A percentile compares a stretch with the other conserved stretches of the same genome.
Evolutionary conservation across 106 monocot species (phyloP).

Genomic region (Xerophyta viscosa): DNA sequence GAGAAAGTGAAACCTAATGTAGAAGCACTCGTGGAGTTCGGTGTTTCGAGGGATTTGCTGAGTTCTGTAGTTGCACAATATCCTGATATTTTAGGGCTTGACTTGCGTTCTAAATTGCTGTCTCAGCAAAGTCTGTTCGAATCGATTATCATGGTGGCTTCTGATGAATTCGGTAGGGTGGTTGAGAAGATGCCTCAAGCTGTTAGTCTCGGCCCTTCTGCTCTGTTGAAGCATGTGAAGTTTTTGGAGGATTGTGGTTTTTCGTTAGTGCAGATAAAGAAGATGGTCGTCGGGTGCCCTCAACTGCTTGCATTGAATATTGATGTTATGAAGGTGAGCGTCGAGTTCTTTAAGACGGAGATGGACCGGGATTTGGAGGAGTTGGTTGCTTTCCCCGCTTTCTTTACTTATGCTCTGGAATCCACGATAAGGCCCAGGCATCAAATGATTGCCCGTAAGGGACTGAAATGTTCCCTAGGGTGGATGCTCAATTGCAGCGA

Average conservation of each 20-base stretch:
- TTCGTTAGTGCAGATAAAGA: conserved; percentile 58
- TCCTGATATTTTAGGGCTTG: conserved; percentile 75
- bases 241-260: conserved; percentile 67
- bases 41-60: conserved; percentile 45
- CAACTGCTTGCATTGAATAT: conserved; percentile 86
- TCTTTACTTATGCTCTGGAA: conserved; percentile 89
- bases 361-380: conserved; percentile 90
- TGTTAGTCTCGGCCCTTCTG: conserved; percentile 49
- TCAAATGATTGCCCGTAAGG: conserved; percentile 49
- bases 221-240: conserved; percentile 60
- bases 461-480: conserved; percentile 78
- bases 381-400: conserved; percentile 83
- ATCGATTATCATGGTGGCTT: conserved; percentile 36
- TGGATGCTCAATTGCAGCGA: conserved; percentile 89
- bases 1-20: conserved; percentile 70
- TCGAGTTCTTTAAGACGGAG: conserved; percentile 72
- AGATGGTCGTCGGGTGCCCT: conserved; percentile 72
- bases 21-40: conserved; percentile 52
- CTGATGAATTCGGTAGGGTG: conserved; percentile 63
- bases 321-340: conserved; percentile 80
- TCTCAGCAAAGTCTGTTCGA: conserved; percentile 61
- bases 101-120: conserved; percentile 54
- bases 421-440: conserved; percentile 78
- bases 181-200: conserved; percentile 92
- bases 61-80: conserved; percentile 43